These are phyloP conservation scores for Hypocreales sp. DNA, from an alignment of 2,329 filamentous ascomycete genomes.

Conservation along the genomic window DNA sequence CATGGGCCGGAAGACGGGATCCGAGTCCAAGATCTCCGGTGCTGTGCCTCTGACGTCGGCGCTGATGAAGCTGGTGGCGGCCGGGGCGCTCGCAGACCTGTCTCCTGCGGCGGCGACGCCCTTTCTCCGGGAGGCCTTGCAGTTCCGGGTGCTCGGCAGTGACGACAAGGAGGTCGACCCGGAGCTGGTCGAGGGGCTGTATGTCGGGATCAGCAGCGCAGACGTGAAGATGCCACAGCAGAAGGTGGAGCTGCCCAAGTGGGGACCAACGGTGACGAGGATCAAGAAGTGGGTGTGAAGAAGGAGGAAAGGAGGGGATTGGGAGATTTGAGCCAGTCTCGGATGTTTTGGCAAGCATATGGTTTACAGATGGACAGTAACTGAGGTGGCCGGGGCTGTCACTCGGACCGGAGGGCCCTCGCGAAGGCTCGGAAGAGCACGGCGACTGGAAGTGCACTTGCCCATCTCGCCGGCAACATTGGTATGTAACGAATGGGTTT, in stretches of 20 bases:
- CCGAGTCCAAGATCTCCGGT: slow-evolving; percentile 24
- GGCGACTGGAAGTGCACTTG: too few species aligned
- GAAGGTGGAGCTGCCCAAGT: slow-evolving; percentile 11
- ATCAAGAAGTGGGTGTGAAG: slow-evolving; percentile 10
- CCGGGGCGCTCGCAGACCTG: slow-evolving; percentile 20
- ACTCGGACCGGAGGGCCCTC: too few species aligned
- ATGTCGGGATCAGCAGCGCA: slow-evolving; percentile 15
- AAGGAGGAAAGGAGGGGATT: not conserved
- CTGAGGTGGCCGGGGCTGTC: too few species aligned
- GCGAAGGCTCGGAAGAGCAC: too few species aligned
- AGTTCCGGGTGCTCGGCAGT: slow-evolving; percentile 15
- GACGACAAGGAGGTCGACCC: slow-evolving; percentile 11
- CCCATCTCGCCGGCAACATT: too few species aligned
- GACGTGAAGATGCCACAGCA: slow-evolving; percentile 11
- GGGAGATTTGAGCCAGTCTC: not conserved
- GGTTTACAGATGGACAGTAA: not conserved
- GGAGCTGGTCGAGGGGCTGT: slow-evolving; percentile 12
- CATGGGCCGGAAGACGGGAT: slow-evolving; percentile 18
- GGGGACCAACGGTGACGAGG: slow-evolving; percentile 9
- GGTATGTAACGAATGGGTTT: too few species aligned
- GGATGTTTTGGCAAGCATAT: not conserved
- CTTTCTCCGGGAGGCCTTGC: slow-evolving; percentile 23
- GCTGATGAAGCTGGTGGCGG: slow-evolving; percentile 25
- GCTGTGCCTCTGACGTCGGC: slow-evolving; percentile 35
- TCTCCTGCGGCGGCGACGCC: slow-evolving; percentile 19